Evolutionary conservation across 2,329 filamentous ascomycete genomes (phyloP).

Genomic region (Calonectria fujianensis): DNA sequence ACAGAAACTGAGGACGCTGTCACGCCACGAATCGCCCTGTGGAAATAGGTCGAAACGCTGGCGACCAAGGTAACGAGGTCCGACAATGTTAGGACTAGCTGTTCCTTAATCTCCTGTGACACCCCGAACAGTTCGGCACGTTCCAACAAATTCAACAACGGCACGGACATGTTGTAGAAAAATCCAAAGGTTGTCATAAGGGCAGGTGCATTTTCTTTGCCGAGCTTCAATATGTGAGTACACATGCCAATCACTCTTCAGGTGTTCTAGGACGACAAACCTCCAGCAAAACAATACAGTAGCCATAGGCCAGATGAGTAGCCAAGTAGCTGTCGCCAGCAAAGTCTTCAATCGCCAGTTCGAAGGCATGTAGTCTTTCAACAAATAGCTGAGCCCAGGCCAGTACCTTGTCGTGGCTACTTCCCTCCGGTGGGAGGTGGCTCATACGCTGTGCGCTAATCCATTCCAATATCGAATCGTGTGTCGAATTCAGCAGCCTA

Average conservation of each 20-base stretch:
- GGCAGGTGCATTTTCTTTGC: background rate
- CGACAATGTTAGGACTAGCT: background rate
- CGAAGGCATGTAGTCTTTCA: slow-evolving; percentile 8
- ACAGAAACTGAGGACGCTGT: background rate
- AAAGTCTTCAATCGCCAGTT: slow-evolving; percentile 13
- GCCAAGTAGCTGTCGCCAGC: slow-evolving; percentile 7
- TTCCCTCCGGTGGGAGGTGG: slow-evolving; percentile 13
- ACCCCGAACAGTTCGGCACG: slow-evolving; percentile 5
- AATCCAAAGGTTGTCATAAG: slow-evolving; percentile 6
- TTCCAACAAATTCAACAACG: background rate
- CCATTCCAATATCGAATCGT: slow-evolving; percentile 21
- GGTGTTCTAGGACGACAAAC: background rate
- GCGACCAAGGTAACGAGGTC: slow-evolving; percentile 10
- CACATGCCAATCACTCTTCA: rapidly evolving
- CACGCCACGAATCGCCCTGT: background rate
- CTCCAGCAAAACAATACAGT: slow-evolving; percentile 3
- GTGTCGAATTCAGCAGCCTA: slow-evolving; percentile 9
- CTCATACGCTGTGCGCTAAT: slow-evolving; percentile 15
- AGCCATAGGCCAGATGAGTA: slow-evolving; percentile 11
- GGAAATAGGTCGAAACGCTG: slow-evolving; percentile 9
- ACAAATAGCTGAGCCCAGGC: slow-evolving; percentile 17
- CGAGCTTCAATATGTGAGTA: background rate
- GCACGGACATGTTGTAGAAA: slow-evolving; percentile 18
- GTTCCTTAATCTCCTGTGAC: slow-evolving; percentile 18
- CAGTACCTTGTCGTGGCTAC: slow-evolving; percentile 17